These are phyloP conservation scores for Solanum aculeatissimum DNA, from an alignment of 305 asterid species.

Conservation along the genomic window DNA sequence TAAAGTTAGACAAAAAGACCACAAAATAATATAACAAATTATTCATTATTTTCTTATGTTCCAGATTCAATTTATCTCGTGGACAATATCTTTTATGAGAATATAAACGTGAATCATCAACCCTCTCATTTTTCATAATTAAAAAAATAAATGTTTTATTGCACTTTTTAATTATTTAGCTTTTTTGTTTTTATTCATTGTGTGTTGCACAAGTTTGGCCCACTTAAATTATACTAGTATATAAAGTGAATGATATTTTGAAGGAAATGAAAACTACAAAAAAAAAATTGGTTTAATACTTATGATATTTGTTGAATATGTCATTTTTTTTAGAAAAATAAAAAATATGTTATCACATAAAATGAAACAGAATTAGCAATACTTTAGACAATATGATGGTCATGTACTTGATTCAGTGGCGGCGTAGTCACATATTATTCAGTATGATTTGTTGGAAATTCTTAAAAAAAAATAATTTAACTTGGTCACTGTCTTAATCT, in stretches of 20 bases:
- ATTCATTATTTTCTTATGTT: neutral
- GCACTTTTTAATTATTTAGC: neutral
- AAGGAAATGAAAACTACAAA: neutral
- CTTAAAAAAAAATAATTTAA: too few species aligned
- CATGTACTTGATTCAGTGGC: too few species aligned
- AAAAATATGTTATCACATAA: neutral
- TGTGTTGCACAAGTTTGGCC: neutral
- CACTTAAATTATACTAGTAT: neutral
- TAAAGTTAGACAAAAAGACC: neutral
- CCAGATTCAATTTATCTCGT: neutral
- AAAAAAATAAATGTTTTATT: neutral
- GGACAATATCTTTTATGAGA: neutral
- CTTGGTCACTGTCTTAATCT: neutral
- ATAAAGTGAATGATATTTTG: neutral
- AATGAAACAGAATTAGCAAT: neutral
- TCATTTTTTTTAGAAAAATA: neutral
- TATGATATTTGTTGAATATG: neutral
- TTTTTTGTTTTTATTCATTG: neutral
- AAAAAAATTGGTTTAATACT: too few species aligned
- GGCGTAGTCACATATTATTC: too few species aligned
- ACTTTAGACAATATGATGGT: neutral
- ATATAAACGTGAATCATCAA: neutral
- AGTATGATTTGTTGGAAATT: too few species aligned
- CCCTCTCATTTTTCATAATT: neutral
- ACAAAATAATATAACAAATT: neutral